Conservation (phyloP, 495 filamentous ascomycete species). For the Neurospora sp. region DNA sequence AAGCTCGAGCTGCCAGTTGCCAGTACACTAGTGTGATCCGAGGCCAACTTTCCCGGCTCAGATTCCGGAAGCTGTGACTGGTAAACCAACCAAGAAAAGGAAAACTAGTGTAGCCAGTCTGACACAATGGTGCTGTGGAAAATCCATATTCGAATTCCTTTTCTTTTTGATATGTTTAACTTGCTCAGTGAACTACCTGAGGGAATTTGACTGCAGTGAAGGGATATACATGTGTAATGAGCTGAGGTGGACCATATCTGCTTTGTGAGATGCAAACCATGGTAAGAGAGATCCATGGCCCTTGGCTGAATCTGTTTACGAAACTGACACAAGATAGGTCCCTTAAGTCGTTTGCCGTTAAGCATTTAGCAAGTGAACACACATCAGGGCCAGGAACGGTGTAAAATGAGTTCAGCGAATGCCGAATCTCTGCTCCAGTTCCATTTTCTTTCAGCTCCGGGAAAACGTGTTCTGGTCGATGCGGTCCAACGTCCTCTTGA, state of each 20-base stretch:
- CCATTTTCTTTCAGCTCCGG: neutral
- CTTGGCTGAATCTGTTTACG: neutral
- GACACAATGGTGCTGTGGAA: neutral
- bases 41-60: neutral
- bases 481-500: neutral
- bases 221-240: neutral
- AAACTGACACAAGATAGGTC: neutral
- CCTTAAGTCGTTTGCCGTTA: neutral
- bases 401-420: neutral
- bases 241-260: neutral
- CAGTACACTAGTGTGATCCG: neutral
- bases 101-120: neutral
- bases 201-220: neutral
- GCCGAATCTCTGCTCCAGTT: neutral
- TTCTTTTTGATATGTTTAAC: neutral
- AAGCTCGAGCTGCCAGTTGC: neutral
- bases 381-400: no score
- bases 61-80: neutral
- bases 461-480: neutral
- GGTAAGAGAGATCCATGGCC: neutral
- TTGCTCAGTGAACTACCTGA: neutral
- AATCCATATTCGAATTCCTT: neutral
- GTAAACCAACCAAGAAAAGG: neutral
- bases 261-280: neutral
- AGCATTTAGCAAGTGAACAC: no score